Evolutionary conservation across 352 stramenopile genomes (phyloP).

Genomic region (Globisporangium cystogenes): DNA sequence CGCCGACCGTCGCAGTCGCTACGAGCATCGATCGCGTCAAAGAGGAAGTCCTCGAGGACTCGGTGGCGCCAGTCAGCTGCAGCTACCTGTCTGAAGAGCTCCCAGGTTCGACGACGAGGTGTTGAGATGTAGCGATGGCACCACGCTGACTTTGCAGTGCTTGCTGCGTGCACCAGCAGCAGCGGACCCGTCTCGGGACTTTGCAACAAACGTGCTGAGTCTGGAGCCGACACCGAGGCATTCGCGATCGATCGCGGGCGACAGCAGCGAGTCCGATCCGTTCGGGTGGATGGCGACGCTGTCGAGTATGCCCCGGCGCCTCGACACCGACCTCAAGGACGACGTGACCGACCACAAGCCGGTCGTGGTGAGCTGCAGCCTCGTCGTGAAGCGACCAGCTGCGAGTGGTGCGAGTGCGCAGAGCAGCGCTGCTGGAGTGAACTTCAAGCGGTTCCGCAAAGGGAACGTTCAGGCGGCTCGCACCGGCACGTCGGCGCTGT

Average conservation of each 20-base stretch:
- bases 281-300: slow-evolving; percentile 26
- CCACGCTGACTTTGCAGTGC: not conserved
- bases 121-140: not conserved
- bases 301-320: slow-evolving; percentile 4
- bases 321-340: slow-evolving; percentile 15
- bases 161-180: too few relatives aligned
- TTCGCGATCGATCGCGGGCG: not conserved
- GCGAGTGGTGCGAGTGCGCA: not conserved
- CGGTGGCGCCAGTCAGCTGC: not conserved
- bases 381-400: slow-evolving; percentile 41
- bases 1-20: not conserved
- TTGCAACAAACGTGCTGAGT: slow-evolving; percentile 11
- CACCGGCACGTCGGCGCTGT: too few relatives aligned
- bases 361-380: slow-evolving; percentile 37
- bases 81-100: too few relatives aligned
- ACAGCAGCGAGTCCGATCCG: not conserved
- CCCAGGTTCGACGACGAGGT: not conserved
- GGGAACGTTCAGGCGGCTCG: slow-evolving; percentile 40
- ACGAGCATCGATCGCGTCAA: not conserved
- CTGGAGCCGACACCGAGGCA: slow-evolving; percentile 5
- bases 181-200: slow-evolving; percentile 1
- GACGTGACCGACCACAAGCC: slow-evolving; percentile 27
- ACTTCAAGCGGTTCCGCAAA: slow-evolving; percentile 87
- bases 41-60: slow-evolving; percentile 1
- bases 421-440: slow-evolving; percentile 17